Conservation (phyloP, 2,329 filamentous ascomycete genomes). For the Penicillium polonicum region DNA sequence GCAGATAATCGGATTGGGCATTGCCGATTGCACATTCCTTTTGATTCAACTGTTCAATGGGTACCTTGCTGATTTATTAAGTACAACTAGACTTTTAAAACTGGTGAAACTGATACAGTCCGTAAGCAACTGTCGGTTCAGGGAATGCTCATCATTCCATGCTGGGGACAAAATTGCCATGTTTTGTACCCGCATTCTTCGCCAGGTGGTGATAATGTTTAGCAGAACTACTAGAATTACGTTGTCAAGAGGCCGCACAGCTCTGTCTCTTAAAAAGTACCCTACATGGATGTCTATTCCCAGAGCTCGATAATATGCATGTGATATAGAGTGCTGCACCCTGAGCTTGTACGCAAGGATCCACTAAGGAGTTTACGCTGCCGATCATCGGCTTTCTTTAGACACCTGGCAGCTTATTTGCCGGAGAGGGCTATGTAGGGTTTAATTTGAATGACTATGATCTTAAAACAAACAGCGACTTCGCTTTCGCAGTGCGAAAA, state of each 20-base stretch:
- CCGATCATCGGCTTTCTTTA: constrained; percentile 6
- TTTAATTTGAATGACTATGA: not conserved
- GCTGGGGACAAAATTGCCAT: not conserved
- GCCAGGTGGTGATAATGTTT: not conserved
- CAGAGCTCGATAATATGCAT: not conserved
- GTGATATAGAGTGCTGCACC: not conserved
- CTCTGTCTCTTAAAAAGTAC: not conserved
- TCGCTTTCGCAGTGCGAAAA: not conserved
- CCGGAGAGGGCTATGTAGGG: constrained; percentile 1
- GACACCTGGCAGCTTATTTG: not conserved
- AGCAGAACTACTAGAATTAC: not conserved
- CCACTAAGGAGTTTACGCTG: not conserved
- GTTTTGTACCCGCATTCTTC: not conserved
- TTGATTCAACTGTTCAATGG: not conserved
- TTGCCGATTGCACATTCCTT: not conserved
- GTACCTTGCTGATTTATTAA: not conserved
- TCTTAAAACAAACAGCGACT: not conserved
- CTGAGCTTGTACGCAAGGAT: not conserved
- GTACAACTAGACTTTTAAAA: not conserved
- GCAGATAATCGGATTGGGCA: not conserved
- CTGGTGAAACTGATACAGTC: not conserved
- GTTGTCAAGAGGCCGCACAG: no score
- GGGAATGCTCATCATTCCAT: not conserved
- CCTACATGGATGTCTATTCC: not conserved
- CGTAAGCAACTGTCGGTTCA: not conserved